Conservation (phyloP, 495 filamentous ascomycete genomes). For the Aspergillus bertholletiae region DNA sequence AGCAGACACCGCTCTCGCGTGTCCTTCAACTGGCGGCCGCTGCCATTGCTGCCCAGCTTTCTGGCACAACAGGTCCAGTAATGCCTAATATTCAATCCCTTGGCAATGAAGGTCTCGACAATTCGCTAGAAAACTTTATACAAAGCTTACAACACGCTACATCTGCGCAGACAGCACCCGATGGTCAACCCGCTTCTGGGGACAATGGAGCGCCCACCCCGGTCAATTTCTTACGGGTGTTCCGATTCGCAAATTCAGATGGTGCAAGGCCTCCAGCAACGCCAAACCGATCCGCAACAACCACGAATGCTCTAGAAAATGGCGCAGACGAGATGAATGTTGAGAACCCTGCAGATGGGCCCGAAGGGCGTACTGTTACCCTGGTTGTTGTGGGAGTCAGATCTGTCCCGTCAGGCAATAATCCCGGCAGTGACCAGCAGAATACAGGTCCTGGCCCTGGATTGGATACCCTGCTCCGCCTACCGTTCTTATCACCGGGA, state of each 20-base stretch:
- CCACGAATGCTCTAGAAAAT: constrained; percentile 12
- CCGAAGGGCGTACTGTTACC: constrained; percentile 61
- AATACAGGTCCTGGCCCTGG: constrained; percentile 36
- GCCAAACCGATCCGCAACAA: constrained; percentile 17
- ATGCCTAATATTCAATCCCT: constrained; percentile 57
- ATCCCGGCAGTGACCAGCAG: constrained; percentile 41
- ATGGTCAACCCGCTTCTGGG: constrained; percentile 22
- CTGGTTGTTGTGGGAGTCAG: constrained; percentile 72
- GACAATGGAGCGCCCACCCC: constrained; percentile 38
- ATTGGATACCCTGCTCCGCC: constrained; percentile 44
- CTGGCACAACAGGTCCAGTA: constrained; percentile 50
- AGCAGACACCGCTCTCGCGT: constrained; percentile 55
- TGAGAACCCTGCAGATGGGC: constrained; percentile 44
- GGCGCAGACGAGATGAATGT: constrained; percentile 32
- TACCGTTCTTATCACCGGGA: constrained; percentile 59
- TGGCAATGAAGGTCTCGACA: constrained; percentile 54
- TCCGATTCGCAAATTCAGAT: constrained; percentile 55
- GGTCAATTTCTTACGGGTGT: constrained; percentile 58
- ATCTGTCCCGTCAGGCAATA: constrained; percentile 57
- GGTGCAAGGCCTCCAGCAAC: constrained; percentile 16
- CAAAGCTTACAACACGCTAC: constrained; percentile 54
- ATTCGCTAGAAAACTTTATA: constrained; percentile 54
- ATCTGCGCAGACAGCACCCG: constrained; percentile 35
- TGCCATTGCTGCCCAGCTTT: constrained; percentile 58
- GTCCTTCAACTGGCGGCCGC: constrained; percentile 58